Evolutionary conservation across 129 eudicot species (phyloP), one percentile per base, ranked within the genome.

Genomic region (sunflower (Helianthus annuus)): DNA sequence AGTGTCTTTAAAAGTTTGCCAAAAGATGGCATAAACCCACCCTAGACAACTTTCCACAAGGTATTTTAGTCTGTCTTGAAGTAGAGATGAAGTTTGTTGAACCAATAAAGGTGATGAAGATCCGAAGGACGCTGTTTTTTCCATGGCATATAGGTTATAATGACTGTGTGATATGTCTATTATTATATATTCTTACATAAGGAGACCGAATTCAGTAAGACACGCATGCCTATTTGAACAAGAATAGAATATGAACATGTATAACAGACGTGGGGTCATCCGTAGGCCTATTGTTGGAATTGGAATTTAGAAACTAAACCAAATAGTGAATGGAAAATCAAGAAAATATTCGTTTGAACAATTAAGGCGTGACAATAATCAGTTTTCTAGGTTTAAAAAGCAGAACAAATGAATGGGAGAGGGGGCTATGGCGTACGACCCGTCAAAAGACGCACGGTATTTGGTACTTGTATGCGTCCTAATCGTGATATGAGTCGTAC

Each of bases 11-110:
- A 78, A 62, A 1, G 87, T 76, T 29, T 73, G 83, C 90, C 90
- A 85, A 54, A 82, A 79, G 3, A 83, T 83, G 81, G 72, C 82
- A 48, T 82, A 85, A 22, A 58, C 48, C 90, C 90, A 85, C 36
- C 82, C 83, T 0, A 60, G 63, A 5, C 80, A 79, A 74, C 49
- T 82, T 45, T 80, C 61, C 10, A 55, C 61, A 19, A 55, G 61
- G 61, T 55, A 55, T 55, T 55, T 55, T 19, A 55, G 61, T 17
- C 61, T 32, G 17, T 55, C 32, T 10, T 55, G 61, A 55, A 55
- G 34, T 17, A 55, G 3, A 55, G 12, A 55, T 55, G 61, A 12
- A 7, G 14, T 17, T 55, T 55, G 61, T 17, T 55, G 29, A 19
- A 19, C 10, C 61, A 17, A 16, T 29, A 55, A 55, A 55, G 61